Conservation (phyloP, 2,329 filamentous ascomycete genomes). For the Ustilaginoidea virens region DNA sequence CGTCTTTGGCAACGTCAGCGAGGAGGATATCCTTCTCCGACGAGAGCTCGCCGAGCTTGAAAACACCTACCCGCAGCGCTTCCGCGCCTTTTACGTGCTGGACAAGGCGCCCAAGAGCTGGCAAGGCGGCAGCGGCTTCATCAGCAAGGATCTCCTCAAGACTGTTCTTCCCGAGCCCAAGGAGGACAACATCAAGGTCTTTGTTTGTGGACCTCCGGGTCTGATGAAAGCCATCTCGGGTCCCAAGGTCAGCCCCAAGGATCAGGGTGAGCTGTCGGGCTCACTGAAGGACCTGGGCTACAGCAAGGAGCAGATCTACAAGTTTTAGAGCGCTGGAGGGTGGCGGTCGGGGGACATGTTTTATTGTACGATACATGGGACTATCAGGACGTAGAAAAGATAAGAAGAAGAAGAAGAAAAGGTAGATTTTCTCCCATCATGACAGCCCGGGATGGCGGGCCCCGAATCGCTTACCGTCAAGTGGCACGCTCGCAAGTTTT, state of each 20-base stretch:
- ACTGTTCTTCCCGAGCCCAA: constrained; percentile 88
- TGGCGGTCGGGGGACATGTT: not conserved
- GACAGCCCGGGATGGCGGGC: too few relatives aligned
- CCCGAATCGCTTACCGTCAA: too few relatives aligned
- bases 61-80: constrained; percentile 88
- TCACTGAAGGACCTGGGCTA: constrained; percentile 69
- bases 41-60: constrained; percentile 73
- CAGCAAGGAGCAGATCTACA: constrained; percentile 68
- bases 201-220: constrained; percentile 85
- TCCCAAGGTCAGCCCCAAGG: constrained; percentile 74
- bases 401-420: not conserved
- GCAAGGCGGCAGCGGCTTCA: constrained; percentile 61
- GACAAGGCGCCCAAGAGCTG: constrained; percentile 72
- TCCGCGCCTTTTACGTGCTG: constrained; percentile 88
- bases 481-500: too few relatives aligned
- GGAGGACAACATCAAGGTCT: constrained; percentile 84
- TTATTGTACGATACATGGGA: constrained; percentile 2
- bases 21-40: constrained; percentile 87
- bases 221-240: constrained; percentile 91
- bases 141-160: constrained; percentile 88
- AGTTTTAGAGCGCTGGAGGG: constrained; percentile 46
- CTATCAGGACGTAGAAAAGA: not conserved
- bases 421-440: too few relatives aligned
- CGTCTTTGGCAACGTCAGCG: constrained; percentile 76
- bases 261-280: constrained; percentile 82